Conservation (phyloP, 345 rosid species). For the Stellera chamaejasme region DNA sequence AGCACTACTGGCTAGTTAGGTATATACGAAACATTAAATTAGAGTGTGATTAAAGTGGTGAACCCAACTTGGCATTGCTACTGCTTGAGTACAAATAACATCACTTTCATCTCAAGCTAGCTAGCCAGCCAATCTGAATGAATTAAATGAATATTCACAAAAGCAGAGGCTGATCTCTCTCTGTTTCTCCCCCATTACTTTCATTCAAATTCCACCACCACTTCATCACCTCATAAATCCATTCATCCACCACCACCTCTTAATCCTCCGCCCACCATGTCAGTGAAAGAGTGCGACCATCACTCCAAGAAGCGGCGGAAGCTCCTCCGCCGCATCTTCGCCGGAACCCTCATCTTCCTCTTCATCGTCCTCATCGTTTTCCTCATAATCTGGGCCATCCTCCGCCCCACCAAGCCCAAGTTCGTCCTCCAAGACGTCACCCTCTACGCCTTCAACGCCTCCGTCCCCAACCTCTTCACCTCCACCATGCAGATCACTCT, state of each 20-base stretch:
- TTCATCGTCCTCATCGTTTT: constrained; percentile 39
- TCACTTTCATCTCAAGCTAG: background rate
- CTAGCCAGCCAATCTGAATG: too few relatives aligned
- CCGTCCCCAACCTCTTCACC: constrained; percentile 57
- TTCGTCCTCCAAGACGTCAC: constrained; percentile 83
- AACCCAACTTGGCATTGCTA: too few relatives aligned
- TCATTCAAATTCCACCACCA: background rate
- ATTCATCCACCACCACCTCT: constrained; percentile 9
- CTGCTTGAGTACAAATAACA: too few relatives aligned
- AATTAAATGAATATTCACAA: background rate
- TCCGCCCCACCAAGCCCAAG: constrained; percentile 59
- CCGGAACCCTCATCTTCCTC: constrained; percentile 41
- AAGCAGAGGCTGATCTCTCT: background rate
- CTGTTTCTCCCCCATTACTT: constrained; percentile 1
- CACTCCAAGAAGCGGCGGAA: constrained; percentile 24
- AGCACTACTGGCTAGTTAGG: too few relatives aligned
- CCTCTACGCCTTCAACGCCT: constrained; percentile 64
- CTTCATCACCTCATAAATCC: too few relatives aligned
- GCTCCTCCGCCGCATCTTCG: constrained; percentile 24
- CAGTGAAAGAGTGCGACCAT: constrained; percentile 31
- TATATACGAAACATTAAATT: too few relatives aligned
- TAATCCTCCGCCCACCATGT: constrained; percentile 25
- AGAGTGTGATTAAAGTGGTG: too few relatives aligned
- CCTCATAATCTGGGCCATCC: constrained; percentile 70
- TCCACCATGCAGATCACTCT: constrained; percentile 64